A percentile compares a stretch with the other conserved stretches of the same genome.
Conservation (phyloP, 305 asterid species). For the Euphrasia arctica region DNA sequence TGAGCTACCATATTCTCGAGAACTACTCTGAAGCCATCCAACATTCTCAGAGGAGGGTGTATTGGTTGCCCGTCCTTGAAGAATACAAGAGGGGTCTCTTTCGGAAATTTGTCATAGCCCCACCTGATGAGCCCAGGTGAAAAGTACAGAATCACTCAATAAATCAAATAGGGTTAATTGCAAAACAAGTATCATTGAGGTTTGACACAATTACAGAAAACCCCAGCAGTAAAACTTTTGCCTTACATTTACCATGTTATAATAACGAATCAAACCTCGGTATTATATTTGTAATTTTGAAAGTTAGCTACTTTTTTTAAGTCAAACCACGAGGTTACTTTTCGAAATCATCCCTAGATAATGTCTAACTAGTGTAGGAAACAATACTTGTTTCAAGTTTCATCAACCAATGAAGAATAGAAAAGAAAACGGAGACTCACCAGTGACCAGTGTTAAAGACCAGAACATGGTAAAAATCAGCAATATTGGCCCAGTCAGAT, state of each 20-base stretch:
- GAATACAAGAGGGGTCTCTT: conserved; percentile 82
- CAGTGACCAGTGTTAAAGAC: conserved; percentile 97
- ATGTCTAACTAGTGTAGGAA: background rate
- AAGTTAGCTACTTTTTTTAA: background rate
- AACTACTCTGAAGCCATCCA: conserved; percentile 65
- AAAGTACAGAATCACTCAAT: conserved; percentile 14
- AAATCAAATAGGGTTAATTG: background rate
- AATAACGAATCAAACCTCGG: too few relatives aligned
- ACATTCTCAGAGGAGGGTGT: conserved; percentile 58
- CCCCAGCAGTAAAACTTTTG: too few relatives aligned
- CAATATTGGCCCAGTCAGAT: conserved; percentile 72
- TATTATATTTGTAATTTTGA: too few relatives aligned
- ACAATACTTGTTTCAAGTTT: background rate
- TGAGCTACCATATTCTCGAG: conserved; percentile 66
- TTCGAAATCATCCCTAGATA: too few relatives aligned
- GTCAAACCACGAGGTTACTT: background rate
- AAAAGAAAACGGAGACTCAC: conserved; percentile 42
- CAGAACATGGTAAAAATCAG: conserved; percentile 72
- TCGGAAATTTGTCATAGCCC: conserved; percentile 86
- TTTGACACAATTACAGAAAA: too few relatives aligned
- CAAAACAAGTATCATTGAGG: background rate
- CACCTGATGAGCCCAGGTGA: conserved; percentile 53
- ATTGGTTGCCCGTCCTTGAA: conserved; percentile 65
- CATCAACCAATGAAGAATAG: conserved; percentile 6
- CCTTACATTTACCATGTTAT: too few relatives aligned